phyloP scores from a whole-genome alignment of 345 rosid species.

The Citrus mangshanensis region DNA sequence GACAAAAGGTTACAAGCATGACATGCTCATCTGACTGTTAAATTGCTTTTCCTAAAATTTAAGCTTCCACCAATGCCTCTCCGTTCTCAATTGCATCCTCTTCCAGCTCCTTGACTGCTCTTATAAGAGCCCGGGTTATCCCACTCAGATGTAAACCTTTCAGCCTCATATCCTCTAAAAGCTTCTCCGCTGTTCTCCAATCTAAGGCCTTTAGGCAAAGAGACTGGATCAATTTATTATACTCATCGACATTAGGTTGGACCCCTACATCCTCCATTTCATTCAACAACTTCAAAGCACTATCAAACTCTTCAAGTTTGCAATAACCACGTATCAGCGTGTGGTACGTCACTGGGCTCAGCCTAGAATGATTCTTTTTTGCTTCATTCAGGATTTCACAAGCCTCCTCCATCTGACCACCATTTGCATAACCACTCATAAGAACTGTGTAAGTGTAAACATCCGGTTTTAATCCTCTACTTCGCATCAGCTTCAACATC shows the following conservation, averaged over 20 bases:
- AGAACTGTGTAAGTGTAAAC: constrained; percentile 72
- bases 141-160: constrained; percentile 68
- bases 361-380: constrained; percentile 64
- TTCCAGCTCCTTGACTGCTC: constrained; percentile 80
- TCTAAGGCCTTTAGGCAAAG: constrained; percentile 76
- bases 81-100: constrained; percentile 34
- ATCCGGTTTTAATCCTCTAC: constrained; percentile 77
- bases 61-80: constrained; percentile 27
- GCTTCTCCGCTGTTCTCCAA: constrained; percentile 69
- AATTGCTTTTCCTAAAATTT: neutral
- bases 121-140: constrained; percentile 61
- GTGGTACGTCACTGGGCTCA: constrained; percentile 69
- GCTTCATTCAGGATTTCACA: constrained; percentile 54
- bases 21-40: neutral
- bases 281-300: constrained; percentile 57
- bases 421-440: constrained; percentile 70
- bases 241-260: constrained; percentile 63
- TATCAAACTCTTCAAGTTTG: constrained; percentile 69
- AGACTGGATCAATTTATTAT: constrained; percentile 74
- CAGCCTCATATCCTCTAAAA: constrained; percentile 61
- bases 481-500: constrained; percentile 63
- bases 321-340: constrained; percentile 75
- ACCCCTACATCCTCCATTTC: constrained; percentile 74
- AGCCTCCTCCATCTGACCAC: constrained; percentile 78
- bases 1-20: neutral